Conservation (phyloP, 768 basidiomycete species). For the Gloeopeniophorella convolvens region DNA sequence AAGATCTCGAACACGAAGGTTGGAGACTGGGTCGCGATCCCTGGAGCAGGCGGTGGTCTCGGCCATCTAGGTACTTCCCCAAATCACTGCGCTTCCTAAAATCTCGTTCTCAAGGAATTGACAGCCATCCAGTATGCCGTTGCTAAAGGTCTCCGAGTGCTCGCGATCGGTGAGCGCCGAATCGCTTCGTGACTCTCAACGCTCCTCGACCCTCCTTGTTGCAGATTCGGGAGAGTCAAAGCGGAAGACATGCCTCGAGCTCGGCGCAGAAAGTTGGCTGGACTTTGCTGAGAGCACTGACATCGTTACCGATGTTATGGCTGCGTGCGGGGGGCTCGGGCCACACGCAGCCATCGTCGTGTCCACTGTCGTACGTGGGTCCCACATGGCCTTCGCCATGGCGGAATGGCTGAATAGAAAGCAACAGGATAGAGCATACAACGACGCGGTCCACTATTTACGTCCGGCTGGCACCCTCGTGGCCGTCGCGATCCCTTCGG, state of each 20-base stretch:
- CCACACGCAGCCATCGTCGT: constrained; percentile 34
- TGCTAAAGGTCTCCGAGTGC: constrained; percentile 36
- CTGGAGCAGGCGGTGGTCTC: constrained; percentile 37
- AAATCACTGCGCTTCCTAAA: no score
- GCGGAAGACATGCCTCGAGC: constrained; percentile 29
- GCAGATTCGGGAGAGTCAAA: constrained; percentile 40
- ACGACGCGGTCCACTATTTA: constrained; percentile 40
- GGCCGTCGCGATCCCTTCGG: constrained; percentile 34
- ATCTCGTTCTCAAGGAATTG: no score
- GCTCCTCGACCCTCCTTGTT: no score
- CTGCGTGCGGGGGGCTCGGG: constrained; percentile 36
- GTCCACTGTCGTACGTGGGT: constrained; percentile 20
- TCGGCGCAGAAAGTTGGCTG: constrained; percentile 39
- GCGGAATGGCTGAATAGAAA: no score
- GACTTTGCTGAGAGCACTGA: constrained; percentile 41
- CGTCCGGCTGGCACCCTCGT: constrained; percentile 37
- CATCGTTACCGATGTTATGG: constrained; percentile 34
- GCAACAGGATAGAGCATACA: constrained; percentile 33
- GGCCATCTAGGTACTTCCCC: constrained; percentile 38
- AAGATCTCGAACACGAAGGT: constrained; percentile 30
- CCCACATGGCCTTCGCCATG: no score
- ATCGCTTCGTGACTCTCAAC: neutral
- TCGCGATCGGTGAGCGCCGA: constrained; percentile 33
- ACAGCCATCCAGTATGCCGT: constrained; percentile 42
- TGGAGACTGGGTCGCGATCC: constrained; percentile 37